phyloP scores from a whole-genome alignment of 2,329 filamentous ascomycete genomes.

The Aspergillus spinulosporus region DNA sequence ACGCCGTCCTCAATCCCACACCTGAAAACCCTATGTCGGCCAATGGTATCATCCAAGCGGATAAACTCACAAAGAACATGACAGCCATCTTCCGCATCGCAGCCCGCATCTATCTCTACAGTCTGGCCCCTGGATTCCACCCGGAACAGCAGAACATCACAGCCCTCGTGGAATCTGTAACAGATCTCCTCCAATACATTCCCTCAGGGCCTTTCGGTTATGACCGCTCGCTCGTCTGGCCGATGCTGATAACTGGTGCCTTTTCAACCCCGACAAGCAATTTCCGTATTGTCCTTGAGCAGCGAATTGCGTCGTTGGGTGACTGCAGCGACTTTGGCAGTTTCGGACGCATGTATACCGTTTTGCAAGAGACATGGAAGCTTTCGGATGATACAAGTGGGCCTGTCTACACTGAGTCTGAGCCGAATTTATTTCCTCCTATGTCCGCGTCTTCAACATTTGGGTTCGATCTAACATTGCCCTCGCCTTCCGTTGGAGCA shows the following conservation, averaged over 20 bases:
- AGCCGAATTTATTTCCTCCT: not conserved
- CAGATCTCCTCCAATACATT: slow-evolving; percentile 73
- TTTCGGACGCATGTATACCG: slow-evolving; percentile 75
- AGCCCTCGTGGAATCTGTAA: slow-evolving; percentile 74
- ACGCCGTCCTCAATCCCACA: slow-evolving; percentile 57
- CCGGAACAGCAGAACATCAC: slow-evolving; percentile 70
- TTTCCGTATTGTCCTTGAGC: slow-evolving; percentile 75
- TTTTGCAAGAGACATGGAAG: slow-evolving; percentile 80
- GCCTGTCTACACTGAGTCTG: not conserved
- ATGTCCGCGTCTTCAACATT: not conserved
- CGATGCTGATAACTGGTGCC: slow-evolving; percentile 81
- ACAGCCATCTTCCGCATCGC: slow-evolving; percentile 86
- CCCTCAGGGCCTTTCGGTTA: slow-evolving; percentile 78
- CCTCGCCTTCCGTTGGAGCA: slow-evolving; percentile 7
- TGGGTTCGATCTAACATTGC: not conserved
- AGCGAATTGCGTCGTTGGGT: slow-evolving; percentile 71
- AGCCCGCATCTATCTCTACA: slow-evolving; percentile 91
- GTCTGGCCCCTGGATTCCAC: slow-evolving; percentile 82
- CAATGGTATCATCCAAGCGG: slow-evolving; percentile 73
- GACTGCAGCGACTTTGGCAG: slow-evolving; percentile 77
- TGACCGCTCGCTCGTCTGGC: slow-evolving; percentile 89
- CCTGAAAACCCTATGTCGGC: slow-evolving; percentile 56
- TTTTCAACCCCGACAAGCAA: slow-evolving; percentile 69
- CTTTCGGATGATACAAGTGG: slow-evolving; percentile 55
- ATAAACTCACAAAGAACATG: slow-evolving; percentile 82